Evolutionary conservation across 306 rosid genomes (phyloP).

Genomic region (Canavalia ensiformis): DNA sequence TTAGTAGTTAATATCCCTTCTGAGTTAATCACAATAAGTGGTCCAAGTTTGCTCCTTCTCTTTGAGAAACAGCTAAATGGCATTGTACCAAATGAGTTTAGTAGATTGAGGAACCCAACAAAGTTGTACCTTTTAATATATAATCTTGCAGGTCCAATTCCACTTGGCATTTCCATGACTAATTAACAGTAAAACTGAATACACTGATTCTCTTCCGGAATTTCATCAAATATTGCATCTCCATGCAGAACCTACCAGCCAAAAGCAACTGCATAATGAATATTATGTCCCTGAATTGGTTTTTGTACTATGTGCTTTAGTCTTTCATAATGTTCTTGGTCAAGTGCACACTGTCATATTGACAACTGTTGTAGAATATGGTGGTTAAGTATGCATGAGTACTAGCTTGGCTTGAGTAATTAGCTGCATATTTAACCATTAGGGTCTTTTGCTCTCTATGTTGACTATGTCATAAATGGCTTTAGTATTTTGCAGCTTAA

Average conservation of each 20-base stretch:
- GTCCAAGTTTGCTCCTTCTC: constrained; percentile 74
- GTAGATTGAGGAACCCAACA: constrained; percentile 68
- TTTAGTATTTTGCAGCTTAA: constrained; percentile 30
- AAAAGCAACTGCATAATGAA: not conserved
- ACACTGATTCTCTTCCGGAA: constrained; percentile 63
- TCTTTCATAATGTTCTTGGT: constrained; percentile 27
- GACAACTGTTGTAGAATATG: not conserved
- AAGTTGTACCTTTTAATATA: constrained; percentile 91
- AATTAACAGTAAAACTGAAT: constrained; percentile 33
- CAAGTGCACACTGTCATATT: not conserved
- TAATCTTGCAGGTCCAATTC: constrained; percentile 77
- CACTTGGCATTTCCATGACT: constrained; percentile 30
- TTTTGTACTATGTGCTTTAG: not conserved
- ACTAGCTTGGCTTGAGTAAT: constrained; percentile 13
- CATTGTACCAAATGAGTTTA: constrained; percentile 77
- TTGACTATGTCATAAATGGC: constrained; percentile 15
- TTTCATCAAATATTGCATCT: constrained; percentile 89
- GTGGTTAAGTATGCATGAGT: constrained; percentile 28
- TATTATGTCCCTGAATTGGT: constrained; percentile 17
- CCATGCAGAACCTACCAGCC: constrained; percentile 84
- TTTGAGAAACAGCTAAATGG: constrained; percentile 90
- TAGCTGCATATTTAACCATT: constrained; percentile 15
- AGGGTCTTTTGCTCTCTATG: constrained; percentile 1
- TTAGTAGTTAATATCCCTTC: constrained; percentile 77
- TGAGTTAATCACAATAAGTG: constrained; percentile 75